Evolutionary conservation across 108 stramenopile genomes (phyloP), one percentile per base, ranked within the genome.

Genomic region (Pelagomonas calceolata): DNA sequence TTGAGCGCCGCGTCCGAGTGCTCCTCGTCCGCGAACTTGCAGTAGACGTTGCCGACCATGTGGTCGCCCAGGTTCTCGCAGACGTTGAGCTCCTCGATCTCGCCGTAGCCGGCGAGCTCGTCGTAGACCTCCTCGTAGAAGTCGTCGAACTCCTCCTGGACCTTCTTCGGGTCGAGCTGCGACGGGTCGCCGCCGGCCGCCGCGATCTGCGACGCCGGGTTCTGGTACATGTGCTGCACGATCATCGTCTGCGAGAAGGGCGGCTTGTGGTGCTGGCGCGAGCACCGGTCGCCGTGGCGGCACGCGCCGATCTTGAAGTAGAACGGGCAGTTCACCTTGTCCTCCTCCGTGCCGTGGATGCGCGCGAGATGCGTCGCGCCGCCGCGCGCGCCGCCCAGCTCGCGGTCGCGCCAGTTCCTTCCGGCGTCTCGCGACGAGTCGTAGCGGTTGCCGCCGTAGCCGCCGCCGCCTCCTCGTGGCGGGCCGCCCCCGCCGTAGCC

Each of bases 301-400:
- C 96, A 97, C 30, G 93, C 92, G 32, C 96, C 98, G 65, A 99
- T 96, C 83, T 99, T 99, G 85, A 91, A 92, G 82, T 95, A 99
- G 80, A 97, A 99, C 66, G 98, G 95, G 82, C 98, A 99, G 77
- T 99, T 99, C 31, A 95, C 81, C 84, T 94, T 94, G 80, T 98
- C 98, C 73, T 97, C 95, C 82, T 98, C 98, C 12, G 95, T 96
- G 18, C 98, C 98, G 78, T 98, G 95, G 76, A 97, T 97, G n/a
- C 94, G 81, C 17, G 97, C 95, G 39, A 98, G 77, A 74, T 95
- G 91, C 64, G 87, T 85, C n/a, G 97, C 97, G 14, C 85, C 85
- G n/a, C 83, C 85, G 36, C 68, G 32, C 33, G 68, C 36, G 31
- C 68, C 65, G 29, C 35, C 68, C 15, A 65, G 32, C 33, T 65